A percentile compares a stretch with the other conserved stretches of the same genome.
Evolutionary conservation across 768 basidiomycete species (phyloP).

Genomic region (Leccinellum albellum): DNA sequence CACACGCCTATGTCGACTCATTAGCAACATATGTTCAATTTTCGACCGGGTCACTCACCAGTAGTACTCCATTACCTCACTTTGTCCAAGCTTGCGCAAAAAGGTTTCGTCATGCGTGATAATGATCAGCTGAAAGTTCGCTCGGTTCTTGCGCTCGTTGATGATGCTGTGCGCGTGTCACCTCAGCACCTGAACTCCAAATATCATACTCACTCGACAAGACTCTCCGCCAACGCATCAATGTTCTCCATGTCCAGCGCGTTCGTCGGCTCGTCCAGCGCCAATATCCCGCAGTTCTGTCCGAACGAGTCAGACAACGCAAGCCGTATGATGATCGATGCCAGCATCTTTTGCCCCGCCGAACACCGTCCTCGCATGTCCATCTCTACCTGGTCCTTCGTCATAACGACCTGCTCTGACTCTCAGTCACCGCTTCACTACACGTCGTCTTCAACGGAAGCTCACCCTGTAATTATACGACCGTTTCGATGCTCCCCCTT

Average conservation of each 20-base stretch:
- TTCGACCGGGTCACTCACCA: slow-evolving; percentile 41
- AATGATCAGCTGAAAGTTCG: slow-evolving; percentile 94
- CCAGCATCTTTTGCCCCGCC: slow-evolving; percentile 98
- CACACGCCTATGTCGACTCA: slow-evolving; percentile 63
- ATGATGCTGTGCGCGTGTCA: slow-evolving; percentile 64
- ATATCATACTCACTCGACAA: slow-evolving; percentile 72
- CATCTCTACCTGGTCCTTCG: slow-evolving; percentile 98
- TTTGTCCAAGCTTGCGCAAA: slow-evolving; percentile 83
- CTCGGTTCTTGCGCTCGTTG: slow-evolving; percentile 82
- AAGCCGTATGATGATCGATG: slow-evolving; percentile 95
- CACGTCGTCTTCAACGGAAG: slow-evolving; percentile 14
- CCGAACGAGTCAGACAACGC: slow-evolving; percentile 97
- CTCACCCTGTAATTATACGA: slow-evolving; percentile 95
- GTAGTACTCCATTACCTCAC: slow-evolving; percentile 92
- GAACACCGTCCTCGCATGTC: slow-evolving; percentile 99
- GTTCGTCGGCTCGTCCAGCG: slow-evolving; percentile 97
- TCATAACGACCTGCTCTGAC: slow-evolving; percentile 84
- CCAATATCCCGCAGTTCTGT: slow-evolving; percentile 95
- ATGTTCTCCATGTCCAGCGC: slow-evolving; percentile 96
- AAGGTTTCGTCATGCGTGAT: slow-evolving; percentile 98
- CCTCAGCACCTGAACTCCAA: background rate
- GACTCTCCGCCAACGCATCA: slow-evolving; percentile 84
- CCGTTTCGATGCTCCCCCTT: slow-evolving; percentile 84
- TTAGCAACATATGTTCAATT: background rate
- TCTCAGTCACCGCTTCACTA: slow-evolving; percentile 15